Evolutionary conservation across 331 rosid species (phyloP).

Genomic region (Quercus lobata): DNA sequence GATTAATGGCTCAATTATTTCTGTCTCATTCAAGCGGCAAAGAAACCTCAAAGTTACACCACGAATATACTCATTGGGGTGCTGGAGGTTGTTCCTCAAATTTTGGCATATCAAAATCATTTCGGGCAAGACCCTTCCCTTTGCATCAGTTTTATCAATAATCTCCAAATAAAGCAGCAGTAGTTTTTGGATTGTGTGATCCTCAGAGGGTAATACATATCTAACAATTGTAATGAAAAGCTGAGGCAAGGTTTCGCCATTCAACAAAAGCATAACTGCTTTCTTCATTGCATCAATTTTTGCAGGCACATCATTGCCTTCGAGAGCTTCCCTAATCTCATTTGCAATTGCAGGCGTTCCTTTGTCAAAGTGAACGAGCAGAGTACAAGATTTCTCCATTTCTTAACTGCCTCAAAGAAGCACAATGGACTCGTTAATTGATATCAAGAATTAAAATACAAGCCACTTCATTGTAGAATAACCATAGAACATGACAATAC

Average conservation of each 20-base stretch:
- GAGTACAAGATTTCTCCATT: constrained; percentile 34
- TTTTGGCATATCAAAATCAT: constrained; percentile 42
- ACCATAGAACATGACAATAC: background rate
- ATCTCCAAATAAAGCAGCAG: constrained; percentile 32
- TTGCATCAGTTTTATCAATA: constrained; percentile 30
- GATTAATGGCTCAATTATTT: constrained; percentile 84
- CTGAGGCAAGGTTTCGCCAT: constrained; percentile 38
- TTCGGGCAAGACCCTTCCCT: constrained; percentile 32
- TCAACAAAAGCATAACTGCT: constrained; percentile 32
- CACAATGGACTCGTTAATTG: background rate
- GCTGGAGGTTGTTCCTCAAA: constrained; percentile 64
- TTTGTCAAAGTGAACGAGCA: constrained; percentile 32
- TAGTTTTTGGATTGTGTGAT: constrained; percentile 36
- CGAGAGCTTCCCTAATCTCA: constrained; percentile 29
- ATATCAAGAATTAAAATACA: background rate
- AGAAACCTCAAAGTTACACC: constrained; percentile 91
- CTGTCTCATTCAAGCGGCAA: constrained; percentile 83
- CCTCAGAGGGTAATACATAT: constrained; percentile 39
- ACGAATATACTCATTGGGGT: constrained; percentile 91
- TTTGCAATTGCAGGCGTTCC: constrained; percentile 33
- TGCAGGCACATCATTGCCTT: constrained; percentile 32
- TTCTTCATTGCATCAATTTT: constrained; percentile 38
- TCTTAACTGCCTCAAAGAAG: background rate
- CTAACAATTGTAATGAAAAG: constrained; percentile 38
- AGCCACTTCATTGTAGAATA: background rate